Conservation (phyloP, 2,329 filamentous ascomycete species). For the Penicillium sp. region DNA sequence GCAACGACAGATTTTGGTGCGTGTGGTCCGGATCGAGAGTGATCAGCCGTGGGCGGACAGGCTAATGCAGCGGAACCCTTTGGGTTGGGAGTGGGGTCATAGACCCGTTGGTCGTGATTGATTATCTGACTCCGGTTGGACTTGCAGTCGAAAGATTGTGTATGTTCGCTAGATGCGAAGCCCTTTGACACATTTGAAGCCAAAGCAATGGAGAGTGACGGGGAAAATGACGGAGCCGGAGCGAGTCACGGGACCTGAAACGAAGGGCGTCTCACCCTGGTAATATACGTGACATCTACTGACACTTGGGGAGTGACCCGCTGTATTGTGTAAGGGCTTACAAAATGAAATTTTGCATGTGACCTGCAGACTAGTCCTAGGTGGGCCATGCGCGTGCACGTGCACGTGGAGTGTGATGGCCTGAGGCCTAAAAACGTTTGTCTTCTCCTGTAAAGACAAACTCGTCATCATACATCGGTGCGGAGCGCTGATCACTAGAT, state of each 20-base stretch:
- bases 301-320: too few relatives aligned
- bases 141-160: neutral
- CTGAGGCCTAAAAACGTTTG: neutral
- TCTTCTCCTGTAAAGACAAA: neutral
- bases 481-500: neutral
- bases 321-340: neutral
- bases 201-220: neutral
- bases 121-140: neutral
- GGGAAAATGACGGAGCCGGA: neutral
- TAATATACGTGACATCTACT: neutral
- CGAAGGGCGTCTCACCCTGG: neutral
- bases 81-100: conserved; percentile 22
- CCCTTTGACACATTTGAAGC: neutral
- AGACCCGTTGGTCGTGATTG: conserved; percentile 7
- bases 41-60: conserved; percentile 27
- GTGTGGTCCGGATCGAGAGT: conserved; percentile 25
- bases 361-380: neutral
- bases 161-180: neutral
- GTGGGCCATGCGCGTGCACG: neutral
- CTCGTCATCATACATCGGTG: neutral
- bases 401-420: neutral
- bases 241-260: neutral
- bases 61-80: conserved; percentile 30
- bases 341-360: neutral
- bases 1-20: conserved; percentile 18